These are phyloP conservation scores for Talaromyces albobiverticillius DNA, from an alignment of 2,329 filamentous ascomycete species.

Conservation along the genomic window DNA sequence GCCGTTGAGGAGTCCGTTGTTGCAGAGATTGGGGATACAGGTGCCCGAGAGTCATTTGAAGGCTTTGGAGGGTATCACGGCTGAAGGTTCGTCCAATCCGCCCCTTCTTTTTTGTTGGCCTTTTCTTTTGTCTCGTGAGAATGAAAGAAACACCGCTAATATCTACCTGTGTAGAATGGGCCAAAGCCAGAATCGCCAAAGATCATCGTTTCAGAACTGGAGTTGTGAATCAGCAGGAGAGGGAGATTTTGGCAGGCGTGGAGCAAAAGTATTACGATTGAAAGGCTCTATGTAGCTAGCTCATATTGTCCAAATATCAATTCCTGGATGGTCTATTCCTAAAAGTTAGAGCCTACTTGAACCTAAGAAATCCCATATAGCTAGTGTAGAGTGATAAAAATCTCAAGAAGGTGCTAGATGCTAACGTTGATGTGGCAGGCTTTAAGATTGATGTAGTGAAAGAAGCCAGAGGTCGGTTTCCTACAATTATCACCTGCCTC, in stretches of 20 bases:
- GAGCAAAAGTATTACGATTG: constrained; percentile 13
- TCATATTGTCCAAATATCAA: no score
- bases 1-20: constrained; percentile 7
- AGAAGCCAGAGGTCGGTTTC: no score
- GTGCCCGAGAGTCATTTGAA: constrained; percentile 6
- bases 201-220: constrained; percentile 13
- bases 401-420: no score
- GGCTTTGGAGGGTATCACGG: constrained; percentile 11
- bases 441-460: no score
- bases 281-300: no score
- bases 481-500: no score
- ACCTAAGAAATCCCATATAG: no score
- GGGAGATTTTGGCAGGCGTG: constrained; percentile 12
- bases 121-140: neutral
- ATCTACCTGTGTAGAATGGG: constrained; percentile 9
- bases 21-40: constrained; percentile 11
- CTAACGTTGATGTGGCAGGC: no score
- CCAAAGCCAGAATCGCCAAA: constrained; percentile 11
- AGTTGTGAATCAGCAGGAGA: constrained; percentile 11
- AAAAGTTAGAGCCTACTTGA: no score
- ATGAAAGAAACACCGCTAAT: neutral
- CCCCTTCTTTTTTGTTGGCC: neutral
- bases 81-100: constrained; percentile 7
- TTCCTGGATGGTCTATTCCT: no score
- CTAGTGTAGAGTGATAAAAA: no score